These are phyloP conservation scores for Gossypium gossypioides DNA, from an alignment of 441 rosid genomes.

Conservation along the genomic window DNA sequence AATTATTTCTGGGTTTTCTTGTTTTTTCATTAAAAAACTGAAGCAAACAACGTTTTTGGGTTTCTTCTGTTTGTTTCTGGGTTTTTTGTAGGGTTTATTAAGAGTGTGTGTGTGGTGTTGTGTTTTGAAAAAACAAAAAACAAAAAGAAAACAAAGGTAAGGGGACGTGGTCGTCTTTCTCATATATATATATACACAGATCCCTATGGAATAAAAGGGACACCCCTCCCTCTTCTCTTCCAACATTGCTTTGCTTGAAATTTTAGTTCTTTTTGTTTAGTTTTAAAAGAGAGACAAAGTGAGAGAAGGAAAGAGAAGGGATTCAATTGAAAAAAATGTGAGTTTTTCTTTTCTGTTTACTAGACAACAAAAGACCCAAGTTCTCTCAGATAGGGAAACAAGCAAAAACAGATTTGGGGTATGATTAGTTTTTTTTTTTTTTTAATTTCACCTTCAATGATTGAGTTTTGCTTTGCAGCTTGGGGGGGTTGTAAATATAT, in stretches of 20 bases:
- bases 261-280: conserved; percentile 51
- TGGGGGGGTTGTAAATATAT: neutral
- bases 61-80: conserved; percentile 16
- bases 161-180: conserved; percentile 33
- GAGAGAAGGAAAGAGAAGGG: conserved; percentile 13
- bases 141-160: neutral
- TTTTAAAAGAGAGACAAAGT: conserved; percentile 33
- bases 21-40: neutral
- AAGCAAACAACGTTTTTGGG: neutral
- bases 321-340: no score
- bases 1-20: conserved; percentile 6
- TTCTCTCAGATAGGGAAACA: conserved; percentile 15
- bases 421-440: conserved; percentile 29
- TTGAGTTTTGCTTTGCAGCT: conserved; percentile 26
- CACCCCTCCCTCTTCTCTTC: conserved; percentile 17
- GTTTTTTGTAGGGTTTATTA: conserved; percentile 26
- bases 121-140: neutral
- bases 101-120: conserved; percentile 1
- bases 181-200: conserved; percentile 33
- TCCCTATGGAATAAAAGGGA: conserved; percentile 58
- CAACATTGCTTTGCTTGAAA: conserved; percentile 39
- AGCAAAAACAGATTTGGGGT: conserved; percentile 6
- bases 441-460: conserved; percentile 29
- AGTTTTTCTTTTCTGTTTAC: conserved; percentile 12
- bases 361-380: conserved; percentile 26